Percentiles rank a stretch among this genome's conserved stretches.
Conservation (phyloP, 768 basidiomycete species). For the Kwoniella sp. region DNA sequence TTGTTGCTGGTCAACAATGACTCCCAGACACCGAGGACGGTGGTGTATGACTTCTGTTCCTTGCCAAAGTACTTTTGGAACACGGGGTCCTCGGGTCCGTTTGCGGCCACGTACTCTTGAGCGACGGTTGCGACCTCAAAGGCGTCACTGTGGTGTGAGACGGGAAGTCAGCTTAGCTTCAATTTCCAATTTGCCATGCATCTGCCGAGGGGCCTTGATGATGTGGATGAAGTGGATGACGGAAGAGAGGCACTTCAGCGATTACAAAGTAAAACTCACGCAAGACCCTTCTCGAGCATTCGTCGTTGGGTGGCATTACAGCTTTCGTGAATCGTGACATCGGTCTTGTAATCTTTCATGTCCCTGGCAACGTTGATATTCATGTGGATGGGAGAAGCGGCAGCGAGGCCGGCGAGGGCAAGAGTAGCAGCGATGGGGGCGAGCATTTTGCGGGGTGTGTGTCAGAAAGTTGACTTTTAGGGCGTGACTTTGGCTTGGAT, state of each 20-base stretch:
- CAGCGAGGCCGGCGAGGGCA: slow-evolving; percentile 26
- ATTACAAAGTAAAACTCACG: too few species aligned
- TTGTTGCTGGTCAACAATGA: slow-evolving; percentile 48
- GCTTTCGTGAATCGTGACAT: slow-evolving; percentile 41
- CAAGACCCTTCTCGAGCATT: slow-evolving; percentile 40
- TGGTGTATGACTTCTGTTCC: slow-evolving; percentile 22
- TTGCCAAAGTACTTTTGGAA: slow-evolving; percentile 53
- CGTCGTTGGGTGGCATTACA: slow-evolving; percentile 48
- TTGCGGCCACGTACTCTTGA: slow-evolving; percentile 35
- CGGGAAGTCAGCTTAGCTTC: not conserved
- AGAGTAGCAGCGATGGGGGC: slow-evolving; percentile 22
- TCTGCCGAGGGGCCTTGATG: too few species aligned
- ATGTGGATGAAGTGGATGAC: too few species aligned
- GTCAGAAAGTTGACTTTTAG: not conserved
- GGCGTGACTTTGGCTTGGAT: not conserved
- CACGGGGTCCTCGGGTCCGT: slow-evolving; percentile 46
- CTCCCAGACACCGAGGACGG: slow-evolving; percentile 45
- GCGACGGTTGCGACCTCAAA: slow-evolving; percentile 40
- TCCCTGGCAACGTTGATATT: slow-evolving; percentile 29
- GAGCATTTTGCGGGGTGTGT: slow-evolving; percentile 32
- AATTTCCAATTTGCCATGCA: too few species aligned
- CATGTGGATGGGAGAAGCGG: slow-evolving; percentile 23
- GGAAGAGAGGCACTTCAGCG: too few species aligned
- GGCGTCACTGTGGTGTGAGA: slow-evolving; percentile 31
- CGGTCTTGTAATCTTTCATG: slow-evolving; percentile 28